phyloP scores from a whole-genome alignment of 2,329 filamentous ascomycete species.

The Ophidiomyces ophidiicola region DNA sequence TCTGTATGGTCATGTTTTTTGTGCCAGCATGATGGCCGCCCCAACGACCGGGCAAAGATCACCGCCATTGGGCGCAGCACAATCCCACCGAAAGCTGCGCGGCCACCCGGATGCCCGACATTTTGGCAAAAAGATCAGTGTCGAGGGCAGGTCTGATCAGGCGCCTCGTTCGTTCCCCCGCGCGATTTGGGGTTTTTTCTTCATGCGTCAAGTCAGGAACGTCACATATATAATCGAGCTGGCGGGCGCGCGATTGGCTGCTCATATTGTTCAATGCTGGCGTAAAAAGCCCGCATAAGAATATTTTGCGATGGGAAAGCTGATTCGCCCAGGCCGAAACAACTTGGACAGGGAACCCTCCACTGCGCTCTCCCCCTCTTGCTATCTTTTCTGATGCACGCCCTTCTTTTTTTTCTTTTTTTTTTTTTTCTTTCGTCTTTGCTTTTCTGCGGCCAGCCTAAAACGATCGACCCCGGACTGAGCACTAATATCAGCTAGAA shows the following conservation, averaged over 20 bases:
- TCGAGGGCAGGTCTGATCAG: too few relatives aligned
- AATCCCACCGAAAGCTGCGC: too few relatives aligned
- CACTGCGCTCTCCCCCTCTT: not conserved
- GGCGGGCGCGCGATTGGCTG: too few relatives aligned
- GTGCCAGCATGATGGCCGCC: too few relatives aligned
- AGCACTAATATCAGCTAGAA: not conserved
- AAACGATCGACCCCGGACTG: not conserved
- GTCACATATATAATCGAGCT: not conserved
- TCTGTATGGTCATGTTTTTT: too few relatives aligned
- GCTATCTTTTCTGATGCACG: not conserved
- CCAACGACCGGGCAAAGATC: too few relatives aligned
- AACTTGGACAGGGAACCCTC: not conserved
- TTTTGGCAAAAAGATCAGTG: too few relatives aligned
- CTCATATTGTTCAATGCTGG: too few relatives aligned
- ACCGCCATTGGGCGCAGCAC: too few relatives aligned
- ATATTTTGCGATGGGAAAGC: conserved; percentile 1
- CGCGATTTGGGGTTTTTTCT: too few relatives aligned
- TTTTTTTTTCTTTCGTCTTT: not conserved
- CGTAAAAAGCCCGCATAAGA: conserved; percentile 1
- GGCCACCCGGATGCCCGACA: too few relatives aligned
- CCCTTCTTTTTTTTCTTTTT: not conserved
- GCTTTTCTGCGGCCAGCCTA: not conserved
- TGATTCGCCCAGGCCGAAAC: conserved; percentile 6
- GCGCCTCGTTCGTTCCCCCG: too few relatives aligned
- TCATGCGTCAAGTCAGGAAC: conserved; percentile 1